Evolutionary conservation across 225 moss, liverwort and hornwort species (phyloP).

Genomic region (Climacium dendroides): DNA sequence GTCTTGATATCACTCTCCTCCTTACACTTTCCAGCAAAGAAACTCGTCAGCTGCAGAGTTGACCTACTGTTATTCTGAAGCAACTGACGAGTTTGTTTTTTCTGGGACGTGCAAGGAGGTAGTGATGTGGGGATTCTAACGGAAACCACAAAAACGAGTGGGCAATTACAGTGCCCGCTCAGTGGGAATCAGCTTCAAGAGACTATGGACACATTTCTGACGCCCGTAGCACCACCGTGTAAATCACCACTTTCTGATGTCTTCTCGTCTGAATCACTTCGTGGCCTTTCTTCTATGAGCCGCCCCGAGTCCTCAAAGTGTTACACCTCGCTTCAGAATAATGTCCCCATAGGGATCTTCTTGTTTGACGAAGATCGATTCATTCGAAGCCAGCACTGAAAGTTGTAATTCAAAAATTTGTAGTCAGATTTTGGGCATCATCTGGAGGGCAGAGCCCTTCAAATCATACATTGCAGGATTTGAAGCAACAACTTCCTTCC

Average conservation of each 20-base stretch:
- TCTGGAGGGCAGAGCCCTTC: background rate
- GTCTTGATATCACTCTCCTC: background rate
- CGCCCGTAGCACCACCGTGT: no score
- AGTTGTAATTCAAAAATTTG: background rate
- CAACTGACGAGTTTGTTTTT: background rate
- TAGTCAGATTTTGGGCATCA: background rate
- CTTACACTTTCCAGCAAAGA: background rate
- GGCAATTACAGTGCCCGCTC: background rate
- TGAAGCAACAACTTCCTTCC: background rate
- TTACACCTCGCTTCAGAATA: slow-evolving; percentile 14
- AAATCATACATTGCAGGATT: background rate
- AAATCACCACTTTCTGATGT: background rate
- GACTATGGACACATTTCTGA: background rate
- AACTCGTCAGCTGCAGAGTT: background rate
- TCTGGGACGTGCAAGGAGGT: background rate
- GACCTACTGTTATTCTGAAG: background rate
- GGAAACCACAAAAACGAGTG: background rate
- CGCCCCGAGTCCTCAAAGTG: slow-evolving; percentile 7
- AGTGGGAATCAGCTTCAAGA: background rate
- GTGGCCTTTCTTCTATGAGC: background rate
- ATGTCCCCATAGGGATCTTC: slow-evolving; percentile 38
- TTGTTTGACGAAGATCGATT: slow-evolving; percentile 35
- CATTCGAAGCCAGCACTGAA: slow-evolving; percentile 41
- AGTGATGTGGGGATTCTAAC: background rate
- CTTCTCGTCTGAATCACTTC: background rate